phyloP scores from a whole-genome alignment of 139 green algal genomes.

The Micromonas commoda region DNA sequence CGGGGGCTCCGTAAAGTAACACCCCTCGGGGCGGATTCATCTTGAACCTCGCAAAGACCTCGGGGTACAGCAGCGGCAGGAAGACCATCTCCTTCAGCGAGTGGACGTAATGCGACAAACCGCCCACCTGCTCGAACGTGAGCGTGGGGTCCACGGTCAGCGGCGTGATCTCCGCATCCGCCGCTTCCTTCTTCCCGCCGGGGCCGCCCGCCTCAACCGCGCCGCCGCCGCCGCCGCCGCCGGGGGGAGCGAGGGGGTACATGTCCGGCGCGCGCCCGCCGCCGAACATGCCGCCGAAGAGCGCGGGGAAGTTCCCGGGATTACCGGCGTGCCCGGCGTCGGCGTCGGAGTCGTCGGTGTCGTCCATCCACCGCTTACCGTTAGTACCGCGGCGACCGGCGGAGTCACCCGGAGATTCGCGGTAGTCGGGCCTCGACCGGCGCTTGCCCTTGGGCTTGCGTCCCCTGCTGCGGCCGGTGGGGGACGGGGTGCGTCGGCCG shows the following conservation, averaged over 20 bases:
- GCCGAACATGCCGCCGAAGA: conserved; percentile 1
- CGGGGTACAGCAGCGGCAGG: conserved; percentile 88
- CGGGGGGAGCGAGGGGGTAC: background rate
- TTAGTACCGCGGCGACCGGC: too few species aligned
- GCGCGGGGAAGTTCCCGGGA: background rate
- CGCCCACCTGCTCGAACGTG: conserved; percentile 79
- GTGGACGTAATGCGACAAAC: conserved; percentile 75
- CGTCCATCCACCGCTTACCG: background rate
- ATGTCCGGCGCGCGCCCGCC: background rate
- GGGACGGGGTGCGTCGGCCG: background rate
- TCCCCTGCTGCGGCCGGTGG: too few species aligned
- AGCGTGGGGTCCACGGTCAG: conserved; percentile 77
- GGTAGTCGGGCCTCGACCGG: background rate
- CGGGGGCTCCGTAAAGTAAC: conserved; percentile 86
- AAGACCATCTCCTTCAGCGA: conserved; percentile 96
- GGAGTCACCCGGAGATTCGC: too few species aligned
- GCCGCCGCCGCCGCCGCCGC: conserved; percentile 7
- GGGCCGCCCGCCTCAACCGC: background rate
- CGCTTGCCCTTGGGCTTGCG: background rate
- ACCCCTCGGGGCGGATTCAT: conserved; percentile 78
- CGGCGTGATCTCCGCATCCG: conserved; percentile 64
- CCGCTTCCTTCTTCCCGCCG: conserved; percentile 36
- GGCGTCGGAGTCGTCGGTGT: conserved; percentile 13
- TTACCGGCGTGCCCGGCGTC: background rate
- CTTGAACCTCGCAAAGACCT: conserved; percentile 83